Evolutionary conservation across 2,329 filamentous ascomycete species (phyloP), one percentile per base, ranked within the genome.

Genomic region (Gremmenia infestans): DNA sequence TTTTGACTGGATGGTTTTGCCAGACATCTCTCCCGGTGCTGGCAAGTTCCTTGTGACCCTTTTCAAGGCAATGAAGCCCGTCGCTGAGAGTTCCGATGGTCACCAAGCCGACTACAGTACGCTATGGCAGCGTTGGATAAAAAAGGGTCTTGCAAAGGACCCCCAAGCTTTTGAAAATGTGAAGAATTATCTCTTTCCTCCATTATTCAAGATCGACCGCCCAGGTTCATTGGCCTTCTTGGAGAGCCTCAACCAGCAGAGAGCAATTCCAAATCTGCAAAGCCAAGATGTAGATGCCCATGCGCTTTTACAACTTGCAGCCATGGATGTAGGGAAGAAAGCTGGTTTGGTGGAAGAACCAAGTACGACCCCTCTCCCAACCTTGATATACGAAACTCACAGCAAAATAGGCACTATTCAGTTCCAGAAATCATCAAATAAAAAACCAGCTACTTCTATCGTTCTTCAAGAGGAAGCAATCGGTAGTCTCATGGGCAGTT

Each of bases 301-400:
- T 51, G 78, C 81, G 0, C 74, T 85, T 45, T 71, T 90, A 9
- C 81, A 85, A 60, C 76, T 91, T 43, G 79, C 85, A 46, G 80
- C 85, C n/a, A 74, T 91, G 45, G 85, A 89, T 60, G 79, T 84
- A 15, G 87, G 85, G 14, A 90, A 89, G 70, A 87, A 87, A 65
- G 74, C 80, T 39, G 86, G 86, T 1, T 72, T 89, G 17, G 82
- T 90, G 1, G 84, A 86, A 56, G 87, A 89, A 63, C 82, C 86
- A 61, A 77, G 83, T 82, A 72, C 66, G 6, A 62, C 48, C 22
- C 19, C 39, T 40, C 52, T 45, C 59, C 35, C n/a, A 19, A 36
- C 25, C 54, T 28, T 25, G 61, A 11, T 7, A 42, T 9, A 53
- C 57, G 52, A 61, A 48, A 48, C 59, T 50, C 45, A 11, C 23